A percentile compares a stretch with the other conserved stretches of the same genome.
phyloP scores from a whole-genome alignment of 495 filamentous ascomycete genomes.

The Tuber indicum region DNA sequence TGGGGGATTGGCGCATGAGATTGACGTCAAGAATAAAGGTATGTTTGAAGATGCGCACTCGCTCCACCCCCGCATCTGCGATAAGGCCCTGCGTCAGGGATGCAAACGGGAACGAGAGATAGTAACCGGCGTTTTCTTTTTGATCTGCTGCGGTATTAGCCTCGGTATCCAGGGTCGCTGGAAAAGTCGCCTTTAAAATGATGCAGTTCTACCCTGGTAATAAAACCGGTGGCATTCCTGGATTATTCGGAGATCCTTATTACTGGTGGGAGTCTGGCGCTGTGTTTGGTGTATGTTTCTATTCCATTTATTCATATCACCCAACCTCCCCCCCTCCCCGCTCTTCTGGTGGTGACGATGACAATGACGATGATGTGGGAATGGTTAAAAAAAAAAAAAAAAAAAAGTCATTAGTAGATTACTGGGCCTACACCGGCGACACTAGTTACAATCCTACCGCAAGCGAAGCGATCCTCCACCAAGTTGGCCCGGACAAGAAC shows the following conservation, averaged over 20 bases:
- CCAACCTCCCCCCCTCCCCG: background rate
- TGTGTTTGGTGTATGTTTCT: slow-evolving; percentile 33
- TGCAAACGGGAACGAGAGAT: background rate
- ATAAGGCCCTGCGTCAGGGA: background rate
- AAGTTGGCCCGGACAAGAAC: slow-evolving; percentile 59
- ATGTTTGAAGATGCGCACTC: background rate
- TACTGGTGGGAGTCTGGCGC: slow-evolving; percentile 67
- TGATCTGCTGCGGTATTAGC: slow-evolving; percentile 44
- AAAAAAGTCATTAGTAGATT: slow-evolving; percentile 60
- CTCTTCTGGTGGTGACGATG: background rate
- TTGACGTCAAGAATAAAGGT: slow-evolving; percentile 1
- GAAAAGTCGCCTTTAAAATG: slow-evolving; percentile 55
- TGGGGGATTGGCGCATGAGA: background rate
- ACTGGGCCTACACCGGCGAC: slow-evolving; percentile 77
- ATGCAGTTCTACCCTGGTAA: slow-evolving; percentile 65
- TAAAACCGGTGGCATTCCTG: slow-evolving; percentile 55
- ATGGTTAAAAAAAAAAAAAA: background rate
- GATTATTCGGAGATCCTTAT: slow-evolving; percentile 51
- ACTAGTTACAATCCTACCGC: slow-evolving; percentile 63
- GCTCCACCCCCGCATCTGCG: background rate
- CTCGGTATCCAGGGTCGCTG: slow-evolving; percentile 59
- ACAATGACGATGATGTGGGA: background rate
- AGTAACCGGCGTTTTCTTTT: background rate
- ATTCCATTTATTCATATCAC: background rate
- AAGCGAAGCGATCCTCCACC: slow-evolving; percentile 61